Evolutionary conservation across 768 basidiomycete genomes (phyloP).

Genomic region (Termitomyces sp.): DNA sequence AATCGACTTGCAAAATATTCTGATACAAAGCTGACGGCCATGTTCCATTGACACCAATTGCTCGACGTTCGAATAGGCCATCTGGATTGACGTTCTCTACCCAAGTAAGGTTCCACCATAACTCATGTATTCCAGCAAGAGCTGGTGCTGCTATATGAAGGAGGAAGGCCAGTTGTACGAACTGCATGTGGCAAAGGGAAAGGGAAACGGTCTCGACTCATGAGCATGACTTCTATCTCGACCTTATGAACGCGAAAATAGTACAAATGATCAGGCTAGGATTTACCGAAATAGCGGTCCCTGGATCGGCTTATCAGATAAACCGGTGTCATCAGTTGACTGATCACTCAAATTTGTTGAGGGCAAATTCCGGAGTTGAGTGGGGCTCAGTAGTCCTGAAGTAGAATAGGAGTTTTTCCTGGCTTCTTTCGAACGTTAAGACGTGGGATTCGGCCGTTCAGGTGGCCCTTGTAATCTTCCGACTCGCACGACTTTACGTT

Average conservation of each 20-base stretch:
- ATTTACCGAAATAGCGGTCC: neutral
- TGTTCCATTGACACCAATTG: conserved; percentile 83
- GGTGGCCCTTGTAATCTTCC: neutral
- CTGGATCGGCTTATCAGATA: conserved; percentile 11
- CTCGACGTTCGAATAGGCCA: conserved; percentile 68
- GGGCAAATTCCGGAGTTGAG: neutral
- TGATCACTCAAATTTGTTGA: neutral
- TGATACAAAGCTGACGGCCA: conserved; percentile 72
- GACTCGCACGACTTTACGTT: neutral
- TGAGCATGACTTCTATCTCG: neutral
- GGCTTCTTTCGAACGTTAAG: neutral
- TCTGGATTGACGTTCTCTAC: conserved; percentile 79
- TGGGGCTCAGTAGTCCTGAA: neutral
- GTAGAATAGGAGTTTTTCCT: neutral
- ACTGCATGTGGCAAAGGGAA: conserved; percentile 8
- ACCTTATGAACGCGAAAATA: conserved; percentile 5
- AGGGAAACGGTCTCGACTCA: conserved; percentile 5
- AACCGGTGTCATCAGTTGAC: neutral
- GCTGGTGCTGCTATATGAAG: conserved; percentile 30
- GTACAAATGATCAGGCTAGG: neutral
- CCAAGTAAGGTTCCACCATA: conserved; percentile 92
- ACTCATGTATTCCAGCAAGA: conserved; percentile 63
- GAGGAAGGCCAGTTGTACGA: conserved; percentile 19
- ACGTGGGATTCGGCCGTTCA: neutral
- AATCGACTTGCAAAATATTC: neutral